phyloP scores from a whole-genome alignment of 257 asterid genomes.

The Solanum paucissectum region DNA sequence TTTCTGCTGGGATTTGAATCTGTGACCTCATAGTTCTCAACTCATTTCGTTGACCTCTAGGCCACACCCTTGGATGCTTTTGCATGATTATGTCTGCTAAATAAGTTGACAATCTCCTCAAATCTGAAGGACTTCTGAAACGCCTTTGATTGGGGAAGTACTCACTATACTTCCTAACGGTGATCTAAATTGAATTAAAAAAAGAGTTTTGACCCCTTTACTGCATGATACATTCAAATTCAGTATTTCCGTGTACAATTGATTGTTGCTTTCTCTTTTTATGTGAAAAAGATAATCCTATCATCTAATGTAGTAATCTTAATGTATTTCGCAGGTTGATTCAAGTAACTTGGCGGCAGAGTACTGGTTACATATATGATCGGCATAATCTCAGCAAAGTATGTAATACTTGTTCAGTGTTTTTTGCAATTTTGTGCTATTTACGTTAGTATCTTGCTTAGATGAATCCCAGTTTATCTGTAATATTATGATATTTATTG shows the following conservation, averaged over 20 bases:
- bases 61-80: background rate
- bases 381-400: conserved; percentile 64
- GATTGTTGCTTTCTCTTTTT: background rate
- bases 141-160: background rate
- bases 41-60: background rate
- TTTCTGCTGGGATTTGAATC: background rate
- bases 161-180: background rate
- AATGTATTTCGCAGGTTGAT: conserved; percentile 63
- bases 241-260: background rate
- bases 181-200: background rate
- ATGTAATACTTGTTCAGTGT: conserved; percentile 14
- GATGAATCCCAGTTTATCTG: background rate
- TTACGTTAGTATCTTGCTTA: background rate
- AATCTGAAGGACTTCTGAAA: background rate
- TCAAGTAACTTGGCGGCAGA: conserved; percentile 82
- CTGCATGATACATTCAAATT: background rate
- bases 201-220: background rate
- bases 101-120: background rate
- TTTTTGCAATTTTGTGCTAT: background rate
- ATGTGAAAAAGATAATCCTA: background rate
- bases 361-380: conserved; percentile 81
- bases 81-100: background rate
- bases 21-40: background rate
- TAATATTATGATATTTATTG: background rate
- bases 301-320: background rate